Evolutionary conservation across 2,329 filamentous ascomycete species (phyloP).

Genomic region (Botrytis galanthina): DNA sequence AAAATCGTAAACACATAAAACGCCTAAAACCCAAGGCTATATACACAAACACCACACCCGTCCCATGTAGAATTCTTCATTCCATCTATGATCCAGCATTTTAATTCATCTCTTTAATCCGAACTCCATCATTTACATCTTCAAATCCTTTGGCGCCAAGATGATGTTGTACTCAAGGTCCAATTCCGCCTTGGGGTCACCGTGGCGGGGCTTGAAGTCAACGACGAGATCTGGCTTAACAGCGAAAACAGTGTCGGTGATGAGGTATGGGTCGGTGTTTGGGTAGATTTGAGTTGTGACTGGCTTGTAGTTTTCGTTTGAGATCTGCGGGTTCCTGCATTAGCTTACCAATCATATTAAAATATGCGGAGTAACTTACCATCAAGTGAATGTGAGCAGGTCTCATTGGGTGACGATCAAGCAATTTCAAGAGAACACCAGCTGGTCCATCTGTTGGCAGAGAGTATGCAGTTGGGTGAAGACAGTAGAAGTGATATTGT

Average conservation of each 20-base stretch:
- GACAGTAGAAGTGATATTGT: conserved; percentile 50
- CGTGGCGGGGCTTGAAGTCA: conserved; percentile 42
- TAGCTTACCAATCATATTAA: neutral
- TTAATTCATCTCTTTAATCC: neutral
- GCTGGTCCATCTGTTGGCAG: conserved; percentile 51
- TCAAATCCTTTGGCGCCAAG: conserved; percentile 23
- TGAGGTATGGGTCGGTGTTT: conserved; percentile 59
- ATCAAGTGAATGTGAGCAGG: conserved; percentile 60
- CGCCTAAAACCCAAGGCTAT: conserved; percentile 2
- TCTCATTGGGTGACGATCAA: conserved; percentile 56
- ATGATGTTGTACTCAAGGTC: conserved; percentile 41
- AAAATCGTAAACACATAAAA: neutral
- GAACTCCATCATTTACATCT: neutral
- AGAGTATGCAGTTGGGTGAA: conserved; percentile 46
- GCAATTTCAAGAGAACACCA: conserved; percentile 49
- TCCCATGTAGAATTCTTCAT: neutral
- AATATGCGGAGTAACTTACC: conserved; percentile 36
- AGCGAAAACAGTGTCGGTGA: conserved; percentile 52
- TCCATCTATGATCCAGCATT: conserved; percentile 1
- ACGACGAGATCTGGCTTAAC: conserved; percentile 52
- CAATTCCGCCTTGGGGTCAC: conserved; percentile 37
- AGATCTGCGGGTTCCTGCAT: conserved; percentile 42
- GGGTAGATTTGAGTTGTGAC: conserved; percentile 79
- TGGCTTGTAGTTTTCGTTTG: conserved; percentile 59
- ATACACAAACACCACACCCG: conserved; percentile 3